These are phyloP conservation scores for Tuber melanosporum DNA, from an alignment of 495 filamentous ascomycete species.

Conservation along the genomic window DNA sequence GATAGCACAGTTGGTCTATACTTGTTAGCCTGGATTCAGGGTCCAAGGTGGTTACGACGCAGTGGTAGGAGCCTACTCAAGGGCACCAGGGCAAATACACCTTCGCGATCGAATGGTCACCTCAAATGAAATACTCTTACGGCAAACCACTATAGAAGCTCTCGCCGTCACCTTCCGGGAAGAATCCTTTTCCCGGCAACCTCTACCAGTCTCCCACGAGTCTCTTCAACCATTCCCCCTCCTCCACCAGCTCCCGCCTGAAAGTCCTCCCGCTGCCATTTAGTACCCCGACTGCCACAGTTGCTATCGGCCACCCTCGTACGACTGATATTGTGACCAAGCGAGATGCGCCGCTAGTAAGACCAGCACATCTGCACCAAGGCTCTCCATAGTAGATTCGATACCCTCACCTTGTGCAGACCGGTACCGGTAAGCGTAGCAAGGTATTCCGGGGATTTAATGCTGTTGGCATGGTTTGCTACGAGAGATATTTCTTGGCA, in stretches of 20 bases:
- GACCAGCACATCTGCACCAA: constrained; percentile 21
- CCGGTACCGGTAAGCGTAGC: constrained; percentile 20
- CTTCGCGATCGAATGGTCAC: not conserved
- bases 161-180: not conserved
- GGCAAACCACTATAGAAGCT: not conserved
- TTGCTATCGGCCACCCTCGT: constrained; percentile 26
- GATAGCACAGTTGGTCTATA: not conserved
- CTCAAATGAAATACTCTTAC: not conserved
- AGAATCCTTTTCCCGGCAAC: not conserved
- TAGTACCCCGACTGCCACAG: constrained; percentile 15
- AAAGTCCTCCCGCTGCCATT: constrained; percentile 16
- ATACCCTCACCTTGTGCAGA: constrained; percentile 30
- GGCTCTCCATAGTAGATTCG: constrained; percentile 33
- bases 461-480: not conserved
- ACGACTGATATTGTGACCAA: constrained; percentile 7
- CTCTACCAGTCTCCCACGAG: constrained; percentile 22
- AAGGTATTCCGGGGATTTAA: constrained; percentile 17
- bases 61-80: not conserved
- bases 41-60: not conserved
- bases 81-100: not conserved
- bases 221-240: constrained; percentile 14
- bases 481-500: constrained; percentile 35
- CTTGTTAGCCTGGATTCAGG: not conserved
- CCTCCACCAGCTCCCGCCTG: constrained; percentile 1
- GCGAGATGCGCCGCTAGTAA: constrained; percentile 11